Percentiles rank a stretch among this genome's conserved stretches.
phyloP scores from a whole-genome alignment of 2,329 filamentous ascomycete genomes.

The Aschersonia sp. region DNA sequence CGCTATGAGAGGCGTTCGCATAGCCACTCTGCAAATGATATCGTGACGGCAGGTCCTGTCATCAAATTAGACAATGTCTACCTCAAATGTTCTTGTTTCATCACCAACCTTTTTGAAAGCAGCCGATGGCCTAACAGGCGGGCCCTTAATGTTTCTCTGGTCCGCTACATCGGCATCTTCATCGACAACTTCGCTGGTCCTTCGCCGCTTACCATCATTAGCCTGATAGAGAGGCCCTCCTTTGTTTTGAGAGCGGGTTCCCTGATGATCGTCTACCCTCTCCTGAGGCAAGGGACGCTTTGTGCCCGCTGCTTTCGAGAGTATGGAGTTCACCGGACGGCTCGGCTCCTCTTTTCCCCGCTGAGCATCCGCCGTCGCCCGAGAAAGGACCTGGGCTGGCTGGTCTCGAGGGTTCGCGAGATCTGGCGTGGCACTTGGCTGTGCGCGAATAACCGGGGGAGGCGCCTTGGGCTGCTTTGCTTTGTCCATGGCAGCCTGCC shows the following conservation, averaged over 20 bases:
- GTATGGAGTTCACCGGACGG: constrained; percentile 43
- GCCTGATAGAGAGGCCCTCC: constrained; percentile 49
- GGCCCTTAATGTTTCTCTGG: constrained; percentile 54
- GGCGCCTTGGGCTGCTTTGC: constrained; percentile 51
- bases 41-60: constrained; percentile 46
- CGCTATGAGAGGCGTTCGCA: constrained; percentile 37
- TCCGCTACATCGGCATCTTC: constrained; percentile 46
- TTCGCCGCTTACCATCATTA: constrained; percentile 65
- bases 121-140: constrained; percentile 71
- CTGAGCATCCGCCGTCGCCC: constrained; percentile 39
- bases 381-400: constrained; percentile 34
- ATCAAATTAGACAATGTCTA: not conserved
- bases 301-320: constrained; percentile 49
- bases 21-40: constrained; percentile 48
- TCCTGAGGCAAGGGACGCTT: constrained; percentile 16
- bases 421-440: constrained; percentile 36
- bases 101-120: constrained; percentile 43
- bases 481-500: constrained; percentile 48
- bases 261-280: constrained; percentile 9
- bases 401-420: constrained; percentile 19
- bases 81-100: not conserved
- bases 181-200: constrained; percentile 59
- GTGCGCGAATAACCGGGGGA: constrained; percentile 41
- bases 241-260: constrained; percentile 27
- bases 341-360: constrained; percentile 42